Percentiles rank a stretch among this genome's conserved stretches.
Conservation (phyloP, 371 early-diverging fungal species). For the Dichotomocladium elegans region DNA sequence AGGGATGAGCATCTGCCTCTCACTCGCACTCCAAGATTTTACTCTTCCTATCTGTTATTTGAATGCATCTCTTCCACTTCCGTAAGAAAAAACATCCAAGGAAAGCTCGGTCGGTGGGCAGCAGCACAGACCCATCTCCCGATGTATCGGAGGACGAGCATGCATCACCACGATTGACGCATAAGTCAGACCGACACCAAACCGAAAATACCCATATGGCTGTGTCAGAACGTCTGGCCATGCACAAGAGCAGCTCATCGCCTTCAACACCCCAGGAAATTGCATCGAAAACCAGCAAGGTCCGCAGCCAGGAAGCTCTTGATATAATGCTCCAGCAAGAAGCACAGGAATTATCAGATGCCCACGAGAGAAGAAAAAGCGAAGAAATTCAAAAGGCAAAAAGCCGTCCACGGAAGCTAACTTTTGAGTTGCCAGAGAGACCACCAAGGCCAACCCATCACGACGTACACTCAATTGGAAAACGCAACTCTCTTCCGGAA, state of each 20-base stretch:
- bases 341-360: not conserved
- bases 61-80: no score
- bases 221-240: not conserved
- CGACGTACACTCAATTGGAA: not conserved
- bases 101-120: not conserved
- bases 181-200: not conserved
- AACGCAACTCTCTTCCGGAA: constrained; percentile 11
- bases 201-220: not conserved
- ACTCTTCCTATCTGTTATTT: no score
- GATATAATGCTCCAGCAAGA: not conserved
- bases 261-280: not conserved
- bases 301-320: not conserved
- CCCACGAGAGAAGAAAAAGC: not conserved
- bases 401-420: constrained; percentile 6
- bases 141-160: no score
- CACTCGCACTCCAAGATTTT: no score
- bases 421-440: constrained; percentile 23
- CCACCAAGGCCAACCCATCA: constrained; percentile 4
- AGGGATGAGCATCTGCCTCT: no score
- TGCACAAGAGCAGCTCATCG: not conserved
- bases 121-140: not conserved
- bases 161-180: no score
- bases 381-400: not conserved
- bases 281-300: not conserved
- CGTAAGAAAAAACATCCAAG: not conserved